Conservation (phyloP, 2,329 filamentous ascomycete genomes). For the Fonsecaea multimorphosa region DNA sequence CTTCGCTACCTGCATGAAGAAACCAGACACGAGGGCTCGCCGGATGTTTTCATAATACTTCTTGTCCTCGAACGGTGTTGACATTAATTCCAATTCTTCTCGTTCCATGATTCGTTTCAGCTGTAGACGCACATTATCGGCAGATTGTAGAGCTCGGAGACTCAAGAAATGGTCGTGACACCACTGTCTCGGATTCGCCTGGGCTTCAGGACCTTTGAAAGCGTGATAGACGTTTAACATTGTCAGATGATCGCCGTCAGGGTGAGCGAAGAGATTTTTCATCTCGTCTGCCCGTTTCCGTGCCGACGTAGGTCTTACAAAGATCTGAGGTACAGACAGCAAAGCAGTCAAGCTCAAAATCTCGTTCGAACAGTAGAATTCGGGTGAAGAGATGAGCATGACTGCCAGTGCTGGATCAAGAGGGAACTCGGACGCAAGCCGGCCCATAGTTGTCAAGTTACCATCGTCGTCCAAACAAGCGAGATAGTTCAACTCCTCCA, state of each 20-base stretch:
- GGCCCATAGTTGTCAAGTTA: slow-evolving; percentile 83
- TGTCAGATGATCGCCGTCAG: slow-evolving; percentile 92
- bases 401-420: slow-evolving; percentile 92
- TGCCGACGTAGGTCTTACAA: slow-evolving; percentile 81
- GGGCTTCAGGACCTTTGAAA: slow-evolving; percentile 77
- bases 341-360: slow-evolving; percentile 93
- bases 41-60: slow-evolving; percentile 98
- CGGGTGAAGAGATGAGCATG: slow-evolving; percentile 96
- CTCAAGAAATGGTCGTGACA: slow-evolving; percentile 97
- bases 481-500: slow-evolving; percentile 97
- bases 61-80: slow-evolving; percentile 90
- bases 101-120: slow-evolving; percentile 97
- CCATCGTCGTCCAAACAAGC: slow-evolving; percentile 96
- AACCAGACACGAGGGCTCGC: slow-evolving; percentile 86
- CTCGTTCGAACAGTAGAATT: slow-evolving; percentile 99
- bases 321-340: slow-evolving; percentile 92
- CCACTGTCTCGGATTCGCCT: slow-evolving; percentile 83
- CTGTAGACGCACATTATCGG: slow-evolving; percentile 91
- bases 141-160: slow-evolving; percentile 83
- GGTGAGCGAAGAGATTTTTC: slow-evolving; percentile 91
- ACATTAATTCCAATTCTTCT: slow-evolving; percentile 81
- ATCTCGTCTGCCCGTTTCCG: slow-evolving; percentile 95
- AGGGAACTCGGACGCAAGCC: slow-evolving; percentile 91
- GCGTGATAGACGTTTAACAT: slow-evolving; percentile 98
- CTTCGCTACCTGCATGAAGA: slow-evolving; percentile 99